Evolutionary conservation across 768 basidiomycete species (phyloP).

Genomic region (Podaxis sp.): DNA sequence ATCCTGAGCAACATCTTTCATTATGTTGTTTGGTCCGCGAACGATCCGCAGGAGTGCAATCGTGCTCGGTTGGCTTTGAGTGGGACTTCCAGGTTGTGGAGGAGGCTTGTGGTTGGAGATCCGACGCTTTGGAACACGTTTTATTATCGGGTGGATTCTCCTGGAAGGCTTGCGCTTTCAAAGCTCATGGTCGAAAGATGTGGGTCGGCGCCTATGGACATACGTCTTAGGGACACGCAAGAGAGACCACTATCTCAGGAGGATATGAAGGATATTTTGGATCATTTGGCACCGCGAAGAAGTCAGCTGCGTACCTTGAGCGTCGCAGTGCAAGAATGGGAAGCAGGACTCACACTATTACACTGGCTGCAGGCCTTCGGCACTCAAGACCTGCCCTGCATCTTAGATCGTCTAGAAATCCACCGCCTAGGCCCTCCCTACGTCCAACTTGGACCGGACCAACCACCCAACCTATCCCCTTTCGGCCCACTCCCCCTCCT

Average conservation of each 20-base stretch:
- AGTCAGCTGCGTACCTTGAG: constrained; percentile 57
- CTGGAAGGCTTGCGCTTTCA: constrained; percentile 36
- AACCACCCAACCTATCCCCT: constrained; percentile 24
- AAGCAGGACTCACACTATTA: constrained; percentile 46
- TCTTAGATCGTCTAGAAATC: constrained; percentile 61
- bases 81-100: constrained; percentile 57
- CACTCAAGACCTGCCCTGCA: constrained; percentile 28
- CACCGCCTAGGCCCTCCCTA: constrained; percentile 51
- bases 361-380: constrained; percentile 40
- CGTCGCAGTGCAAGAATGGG: constrained; percentile 52
- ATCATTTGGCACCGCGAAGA: constrained; percentile 47
- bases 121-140: constrained; percentile 60
- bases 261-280: constrained; percentile 44
- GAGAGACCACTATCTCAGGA: constrained; percentile 32
- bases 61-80: constrained; percentile 44
- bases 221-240: constrained; percentile 50
- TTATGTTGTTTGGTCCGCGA: constrained; percentile 49
- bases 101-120: constrained; percentile 42
- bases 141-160: constrained; percentile 48
- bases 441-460: constrained; percentile 38
- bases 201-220: constrained; percentile 47
- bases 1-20: constrained; percentile 64
- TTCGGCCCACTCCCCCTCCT: constrained; percentile 39
- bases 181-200: constrained; percentile 56
- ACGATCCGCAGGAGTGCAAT: constrained; percentile 29